A percentile compares a stretch with the other conserved stretches of the same genome.
Evolutionary conservation across 192 early-diverging fungal genomes (phyloP).

Genomic region (Neocallimastix lanati): DNA sequence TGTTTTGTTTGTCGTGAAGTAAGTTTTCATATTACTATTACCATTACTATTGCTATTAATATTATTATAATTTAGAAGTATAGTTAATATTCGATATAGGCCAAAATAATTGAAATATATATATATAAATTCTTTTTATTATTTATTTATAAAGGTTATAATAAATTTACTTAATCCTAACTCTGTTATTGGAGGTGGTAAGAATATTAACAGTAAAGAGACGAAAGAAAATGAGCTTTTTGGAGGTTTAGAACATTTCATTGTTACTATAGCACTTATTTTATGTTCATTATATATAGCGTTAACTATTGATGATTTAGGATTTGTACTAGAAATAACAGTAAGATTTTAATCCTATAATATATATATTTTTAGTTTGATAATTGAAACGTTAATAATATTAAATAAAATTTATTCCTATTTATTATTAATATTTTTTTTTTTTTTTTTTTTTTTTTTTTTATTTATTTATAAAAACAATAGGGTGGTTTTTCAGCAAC

Average conservation of each 20-base stretch:
- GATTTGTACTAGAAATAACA: slow-evolving; percentile 71
- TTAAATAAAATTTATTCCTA: too few relatives aligned
- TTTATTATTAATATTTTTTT: too few relatives aligned
- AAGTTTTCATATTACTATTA: too few relatives aligned
- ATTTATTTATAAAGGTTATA: too few relatives aligned
- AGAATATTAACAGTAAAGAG: background rate
- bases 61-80: too few relatives aligned
- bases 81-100: too few relatives aligned
- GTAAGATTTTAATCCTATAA: too few relatives aligned
- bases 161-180: background rate
- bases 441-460: background rate
- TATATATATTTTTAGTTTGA: too few relatives aligned
- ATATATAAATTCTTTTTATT: too few relatives aligned
- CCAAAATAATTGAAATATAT: too few relatives aligned
- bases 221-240: slow-evolving; percentile 6
- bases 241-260: slow-evolving; percentile 28
- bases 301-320: slow-evolving; percentile 57
- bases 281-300: slow-evolving; percentile 45
- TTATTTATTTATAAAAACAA: background rate
- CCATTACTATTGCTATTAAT: too few relatives aligned
- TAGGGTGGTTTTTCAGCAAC: slow-evolving; percentile 70
- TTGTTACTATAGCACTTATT: slow-evolving; percentile 48
- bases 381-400: too few relatives aligned
- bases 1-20: slow-evolving; percentile 76
- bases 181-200: background rate